Percentiles rank a stretch among this genome's conserved stretches.
phyloP scores from a whole-genome alignment of 2,329 filamentous ascomycete genomes.

The Penicillium nordicum region DNA sequence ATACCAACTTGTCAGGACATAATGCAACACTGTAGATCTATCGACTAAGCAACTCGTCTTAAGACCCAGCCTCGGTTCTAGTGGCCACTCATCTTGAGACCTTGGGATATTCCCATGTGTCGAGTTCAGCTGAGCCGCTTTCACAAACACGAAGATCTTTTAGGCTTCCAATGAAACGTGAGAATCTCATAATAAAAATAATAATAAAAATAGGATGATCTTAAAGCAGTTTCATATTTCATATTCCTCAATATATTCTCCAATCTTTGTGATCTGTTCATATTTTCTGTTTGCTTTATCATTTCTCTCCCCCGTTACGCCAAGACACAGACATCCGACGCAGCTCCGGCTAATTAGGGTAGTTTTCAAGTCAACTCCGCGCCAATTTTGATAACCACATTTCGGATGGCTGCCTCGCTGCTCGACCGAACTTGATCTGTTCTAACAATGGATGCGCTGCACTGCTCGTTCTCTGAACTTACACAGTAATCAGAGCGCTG shows the following conservation, averaged over 20 bases:
- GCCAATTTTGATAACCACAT: neutral
- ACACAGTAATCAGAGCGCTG: slow-evolving; percentile 28
- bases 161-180: slow-evolving; percentile 3
- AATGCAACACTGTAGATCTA: neutral
- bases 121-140: slow-evolving; percentile 11
- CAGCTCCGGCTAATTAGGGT: neutral
- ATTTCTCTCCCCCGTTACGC: neutral
- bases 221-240: neutral
- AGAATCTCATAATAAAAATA: neutral
- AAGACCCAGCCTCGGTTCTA: neutral
- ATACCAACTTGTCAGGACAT: neutral
- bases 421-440: slow-evolving; percentile 11
- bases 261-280: slow-evolving; percentile 7
- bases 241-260: neutral
- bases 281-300: neutral
- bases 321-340: slow-evolving; percentile 5
- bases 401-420: slow-evolving; percentile 8
- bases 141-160: neutral
- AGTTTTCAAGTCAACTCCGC: neutral
- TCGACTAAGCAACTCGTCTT: neutral
- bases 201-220: neutral
- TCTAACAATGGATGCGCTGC: slow-evolving; percentile 35
- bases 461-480: slow-evolving; percentile 25
- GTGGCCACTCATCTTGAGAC: neutral
- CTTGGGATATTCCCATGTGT: slow-evolving; percentile 4